A percentile compares a stretch with the other conserved stretches of the same genome.
Conservation (phyloP, 1,139 yeast species). For the Suhomyces choctaworum region DNA sequence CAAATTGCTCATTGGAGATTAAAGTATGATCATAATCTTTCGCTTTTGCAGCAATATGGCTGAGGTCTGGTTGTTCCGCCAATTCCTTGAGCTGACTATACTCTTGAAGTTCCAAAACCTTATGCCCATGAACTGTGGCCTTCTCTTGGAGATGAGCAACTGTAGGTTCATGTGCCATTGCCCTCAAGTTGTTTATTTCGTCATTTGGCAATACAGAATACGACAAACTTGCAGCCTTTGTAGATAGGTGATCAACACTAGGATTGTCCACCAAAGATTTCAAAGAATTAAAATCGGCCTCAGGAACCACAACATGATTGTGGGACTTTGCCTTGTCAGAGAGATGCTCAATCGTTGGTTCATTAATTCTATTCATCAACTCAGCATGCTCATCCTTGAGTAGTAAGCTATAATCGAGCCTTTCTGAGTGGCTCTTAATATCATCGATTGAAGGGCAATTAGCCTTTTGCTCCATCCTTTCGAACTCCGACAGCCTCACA, state of each 20-base stretch:
- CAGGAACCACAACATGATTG: constrained; percentile 20
- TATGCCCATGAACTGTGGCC: constrained; percentile 22
- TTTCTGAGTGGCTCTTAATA: constrained; percentile 32
- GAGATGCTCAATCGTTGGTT: constrained; percentile 25
- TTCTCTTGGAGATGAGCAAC: constrained; percentile 26
- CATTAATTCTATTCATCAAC: constrained; percentile 10
- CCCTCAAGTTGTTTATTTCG: constrained; percentile 16
- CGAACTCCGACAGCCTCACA: constrained; percentile 20
- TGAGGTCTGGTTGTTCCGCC: constrained; percentile 30
- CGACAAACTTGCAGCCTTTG: constrained; percentile 14
- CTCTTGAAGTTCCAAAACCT: constrained; percentile 8
- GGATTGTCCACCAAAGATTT: constrained; percentile 21
- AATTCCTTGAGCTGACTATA: constrained; percentile 15
- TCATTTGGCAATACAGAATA: constrained; percentile 21
- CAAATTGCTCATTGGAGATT: constrained; percentile 18
- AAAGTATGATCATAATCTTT: constrained; percentile 18
- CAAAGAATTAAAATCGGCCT: constrained; percentile 10
- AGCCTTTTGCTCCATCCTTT: constrained; percentile 15
- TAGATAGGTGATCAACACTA: constrained; percentile 19
- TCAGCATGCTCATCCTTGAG: constrained; percentile 8
- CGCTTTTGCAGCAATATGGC: constrained; percentile 23
- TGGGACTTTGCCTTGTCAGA: constrained; percentile 17
- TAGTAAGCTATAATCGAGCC: constrained; percentile 23
- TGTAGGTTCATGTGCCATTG: constrained; percentile 17
- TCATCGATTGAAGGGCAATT: constrained; percentile 27